Evolutionary conservation across 1,284 basidiomycete species (phyloP).

Genomic region (Inonotus hispidus): DNA sequence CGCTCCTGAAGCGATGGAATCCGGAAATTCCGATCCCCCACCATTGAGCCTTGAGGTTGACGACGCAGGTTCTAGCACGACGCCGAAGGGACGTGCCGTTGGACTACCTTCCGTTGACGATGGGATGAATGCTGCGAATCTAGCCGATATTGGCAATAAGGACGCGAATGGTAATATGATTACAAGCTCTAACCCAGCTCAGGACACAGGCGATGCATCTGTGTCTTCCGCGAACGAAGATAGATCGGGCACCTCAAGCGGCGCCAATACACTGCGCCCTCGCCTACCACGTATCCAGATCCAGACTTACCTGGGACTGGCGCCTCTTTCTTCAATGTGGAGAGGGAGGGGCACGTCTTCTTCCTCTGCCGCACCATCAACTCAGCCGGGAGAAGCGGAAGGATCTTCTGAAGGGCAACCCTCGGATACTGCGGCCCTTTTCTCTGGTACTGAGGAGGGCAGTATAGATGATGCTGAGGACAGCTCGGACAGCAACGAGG

Average conservation of each 20-base stretch:
- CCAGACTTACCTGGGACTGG: slow-evolving; percentile 13
- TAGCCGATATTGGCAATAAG: background rate
- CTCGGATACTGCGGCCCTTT: background rate
- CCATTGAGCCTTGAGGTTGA: background rate
- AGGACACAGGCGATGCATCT: background rate
- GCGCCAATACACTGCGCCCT: background rate
- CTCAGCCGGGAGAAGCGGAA: background rate
- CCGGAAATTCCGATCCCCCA: background rate
- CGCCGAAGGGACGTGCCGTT: slow-evolving; percentile 8
- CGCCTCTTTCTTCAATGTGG: slow-evolving; percentile 19
- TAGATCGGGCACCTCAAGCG: background rate
- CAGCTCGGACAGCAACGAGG: background rate
- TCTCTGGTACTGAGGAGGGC: background rate
- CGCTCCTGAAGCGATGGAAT: background rate
- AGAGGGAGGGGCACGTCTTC: slow-evolving; percentile 13
- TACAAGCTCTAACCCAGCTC: background rate
- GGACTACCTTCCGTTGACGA: slow-evolving; percentile 2
- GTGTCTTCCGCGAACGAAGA: background rate
- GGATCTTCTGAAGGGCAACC: background rate
- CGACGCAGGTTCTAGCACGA: slow-evolving; percentile 5
- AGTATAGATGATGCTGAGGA: background rate
- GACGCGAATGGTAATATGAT: background rate
- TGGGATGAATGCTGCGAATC: background rate
- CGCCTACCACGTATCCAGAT: slow-evolving; percentile 15
- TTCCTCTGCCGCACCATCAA: slow-evolving; percentile 9